These are phyloP conservation scores for Goffeauzyma gilvescens DNA, from an alignment of 768 basidiomycete species.

Conservation along the genomic window DNA sequence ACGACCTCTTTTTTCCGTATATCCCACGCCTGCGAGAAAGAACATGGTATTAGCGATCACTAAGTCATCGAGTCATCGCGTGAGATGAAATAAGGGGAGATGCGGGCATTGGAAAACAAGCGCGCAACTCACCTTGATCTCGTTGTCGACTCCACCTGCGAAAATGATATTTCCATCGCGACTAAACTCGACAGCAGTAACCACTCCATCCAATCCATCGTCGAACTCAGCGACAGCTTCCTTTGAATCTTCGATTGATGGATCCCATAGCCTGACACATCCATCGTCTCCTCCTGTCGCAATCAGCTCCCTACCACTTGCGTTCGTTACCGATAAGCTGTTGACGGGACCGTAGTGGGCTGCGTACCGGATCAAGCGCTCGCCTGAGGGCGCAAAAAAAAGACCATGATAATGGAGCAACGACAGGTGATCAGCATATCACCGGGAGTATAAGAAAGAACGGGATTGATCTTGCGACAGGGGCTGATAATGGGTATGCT, in stretches of 20 bases:
- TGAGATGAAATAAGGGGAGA: not conserved
- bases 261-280: conserved; percentile 73
- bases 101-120: conserved; percentile 1
- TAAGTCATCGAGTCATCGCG: not conserved
- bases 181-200: conserved; percentile 81
- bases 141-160: conserved; percentile 85
- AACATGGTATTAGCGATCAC: conserved; percentile 1
- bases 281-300: conserved; percentile 84
- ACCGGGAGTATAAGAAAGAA: too few species aligned
- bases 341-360: conserved; percentile 89
- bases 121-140: conserved; percentile 57
- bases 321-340: conserved; percentile 64
- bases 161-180: conserved; percentile 76
- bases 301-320: conserved; percentile 65
- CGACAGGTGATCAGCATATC: not conserved
- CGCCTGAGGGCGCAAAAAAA: conserved; percentile 46
- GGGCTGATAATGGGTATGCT: not conserved
- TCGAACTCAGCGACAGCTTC: conserved; percentile 61
- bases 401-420: not conserved
- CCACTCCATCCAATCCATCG: conserved; percentile 54
- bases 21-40: conserved; percentile 53
- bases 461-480: not conserved
- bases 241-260: conserved; percentile 52
- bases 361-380: conserved; percentile 58
- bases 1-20: conserved; percentile 65